phyloP scores from a whole-genome alignment of 2,329 filamentous ascomycete species.

The Nothophoma quercina region DNA sequence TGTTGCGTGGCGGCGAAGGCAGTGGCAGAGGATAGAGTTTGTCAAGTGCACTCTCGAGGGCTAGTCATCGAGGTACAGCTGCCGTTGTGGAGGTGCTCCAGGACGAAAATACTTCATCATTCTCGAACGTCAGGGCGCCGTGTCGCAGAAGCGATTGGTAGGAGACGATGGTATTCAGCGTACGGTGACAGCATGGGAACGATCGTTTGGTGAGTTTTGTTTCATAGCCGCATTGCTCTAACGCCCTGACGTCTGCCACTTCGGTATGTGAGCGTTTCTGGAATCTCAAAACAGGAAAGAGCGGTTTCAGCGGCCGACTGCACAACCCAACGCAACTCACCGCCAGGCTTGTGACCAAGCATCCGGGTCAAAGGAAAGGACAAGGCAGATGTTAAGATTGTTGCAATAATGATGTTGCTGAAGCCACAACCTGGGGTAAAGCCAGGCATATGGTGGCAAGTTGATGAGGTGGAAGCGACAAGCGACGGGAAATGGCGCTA shows the following conservation, averaged over 20 bases:
- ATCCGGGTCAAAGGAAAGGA: conserved; percentile 34
- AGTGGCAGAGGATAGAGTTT: conserved; percentile 14
- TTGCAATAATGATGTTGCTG: conserved; percentile 10
- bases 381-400: background rate
- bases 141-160: conserved; percentile 23
- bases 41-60: conserved; percentile 12
- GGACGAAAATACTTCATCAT: conserved; percentile 25
- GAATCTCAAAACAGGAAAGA: conserved; percentile 19
- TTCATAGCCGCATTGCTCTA: conserved; percentile 33
- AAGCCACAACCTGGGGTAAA: conserved; percentile 20
- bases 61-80: conserved; percentile 2
- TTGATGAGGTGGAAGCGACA: conserved; percentile 11
- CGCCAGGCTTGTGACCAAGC: conserved; percentile 9
- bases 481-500: conserved; percentile 13
- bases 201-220: conserved; percentile 33
- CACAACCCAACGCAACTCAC: conserved; percentile 27
- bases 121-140: conserved; percentile 27
- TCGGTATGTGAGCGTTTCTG: conserved; percentile 22
- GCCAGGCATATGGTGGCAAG: conserved; percentile 17
- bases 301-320: conserved; percentile 27
- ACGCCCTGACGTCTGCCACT: conserved; percentile 31
- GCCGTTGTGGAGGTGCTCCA: conserved; percentile 13
- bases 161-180: conserved; percentile 16
- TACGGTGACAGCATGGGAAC: conserved; percentile 23
- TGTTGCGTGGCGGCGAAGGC: conserved; percentile 23